These are phyloP conservation scores for Lodderomyces pseudojiufengensis DNA, from an alignment of 1,139 yeast genomes.

Conservation along the genomic window DNA sequence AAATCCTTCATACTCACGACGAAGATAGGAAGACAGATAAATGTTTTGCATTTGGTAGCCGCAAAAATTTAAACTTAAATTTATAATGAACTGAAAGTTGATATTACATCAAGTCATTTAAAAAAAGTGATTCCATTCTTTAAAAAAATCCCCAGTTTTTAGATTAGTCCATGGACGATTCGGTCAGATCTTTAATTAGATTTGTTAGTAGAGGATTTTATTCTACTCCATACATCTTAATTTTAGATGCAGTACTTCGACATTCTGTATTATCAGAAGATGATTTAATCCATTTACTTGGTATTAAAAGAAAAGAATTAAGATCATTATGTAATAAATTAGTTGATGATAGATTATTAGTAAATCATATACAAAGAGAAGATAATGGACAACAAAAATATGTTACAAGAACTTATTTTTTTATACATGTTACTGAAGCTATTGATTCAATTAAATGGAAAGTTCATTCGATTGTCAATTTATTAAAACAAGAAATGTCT, in stretches of 20 bases:
- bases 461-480: conserved; percentile 79
- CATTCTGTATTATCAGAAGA: conserved; percentile 95
- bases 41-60: too few relatives aligned
- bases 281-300: conserved; percentile 74
- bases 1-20: too few relatives aligned
- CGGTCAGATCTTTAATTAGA: conserved; percentile 39
- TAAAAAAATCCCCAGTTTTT: too few relatives aligned
- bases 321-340: conserved; percentile 77
- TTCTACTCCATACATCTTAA: conserved; percentile 75
- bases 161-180: conserved; percentile 32
- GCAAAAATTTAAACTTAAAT: too few relatives aligned
- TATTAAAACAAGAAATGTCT: conserved; percentile 74
- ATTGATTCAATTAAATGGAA: conserved; percentile 97
- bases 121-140: too few relatives aligned
- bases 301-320: conserved; percentile 82
- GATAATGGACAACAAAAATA: conserved; percentile 73
- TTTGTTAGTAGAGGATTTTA: conserved; percentile 87
- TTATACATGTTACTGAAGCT: conserved; percentile 86
- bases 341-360: conserved; percentile 74
- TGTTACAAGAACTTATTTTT: conserved; percentile 73
- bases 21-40: too few relatives aligned
- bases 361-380: conserved; percentile 73
- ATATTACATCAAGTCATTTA: too few relatives aligned
- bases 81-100: too few relatives aligned
- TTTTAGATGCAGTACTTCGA: conserved; percentile 83